Conservation (phyloP, 176 grass and related monocot genomes). For the Calamus simplicifolius region DNA sequence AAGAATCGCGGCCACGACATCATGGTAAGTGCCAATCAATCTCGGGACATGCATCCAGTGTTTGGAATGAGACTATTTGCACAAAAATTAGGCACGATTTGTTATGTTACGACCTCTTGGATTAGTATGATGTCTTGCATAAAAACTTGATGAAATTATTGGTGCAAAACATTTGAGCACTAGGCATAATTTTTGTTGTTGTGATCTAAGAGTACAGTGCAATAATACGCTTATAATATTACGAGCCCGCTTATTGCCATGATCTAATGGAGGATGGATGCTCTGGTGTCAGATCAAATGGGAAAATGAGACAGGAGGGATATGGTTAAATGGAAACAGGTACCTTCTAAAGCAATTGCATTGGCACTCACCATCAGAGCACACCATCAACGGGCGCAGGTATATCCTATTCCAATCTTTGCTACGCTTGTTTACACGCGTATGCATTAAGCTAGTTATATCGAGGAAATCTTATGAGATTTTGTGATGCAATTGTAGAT, state of each 20-base stretch:
- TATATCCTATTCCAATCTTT: conserved; percentile 3
- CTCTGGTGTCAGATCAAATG: conserved; percentile 29
- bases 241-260: too few relatives aligned
- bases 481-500: conserved; percentile 11
- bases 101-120: too few relatives aligned
- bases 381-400: conserved; percentile 40
- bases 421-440: too few relatives aligned
- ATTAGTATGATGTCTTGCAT: too few relatives aligned
- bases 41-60: too few relatives aligned
- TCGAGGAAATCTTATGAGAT: too few relatives aligned
- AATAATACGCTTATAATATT: too few relatives aligned
- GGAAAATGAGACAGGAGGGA: conserved; percentile 31
- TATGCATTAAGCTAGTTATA: too few relatives aligned
- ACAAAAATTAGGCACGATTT: too few relatives aligned
- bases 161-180: not conserved
- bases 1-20: conserved; percentile 71
- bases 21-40: conserved; percentile 23
- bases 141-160: not conserved
- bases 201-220: not conserved
- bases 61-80: too few relatives aligned
- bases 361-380: conserved; percentile 81
- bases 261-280: too few relatives aligned
- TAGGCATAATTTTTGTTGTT: not conserved
- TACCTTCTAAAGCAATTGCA: conserved; percentile 55
- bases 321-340: conserved; percentile 40